Evolutionary conservation across 306 rosid species (phyloP).

Genomic region (Corylus avellana): DNA sequence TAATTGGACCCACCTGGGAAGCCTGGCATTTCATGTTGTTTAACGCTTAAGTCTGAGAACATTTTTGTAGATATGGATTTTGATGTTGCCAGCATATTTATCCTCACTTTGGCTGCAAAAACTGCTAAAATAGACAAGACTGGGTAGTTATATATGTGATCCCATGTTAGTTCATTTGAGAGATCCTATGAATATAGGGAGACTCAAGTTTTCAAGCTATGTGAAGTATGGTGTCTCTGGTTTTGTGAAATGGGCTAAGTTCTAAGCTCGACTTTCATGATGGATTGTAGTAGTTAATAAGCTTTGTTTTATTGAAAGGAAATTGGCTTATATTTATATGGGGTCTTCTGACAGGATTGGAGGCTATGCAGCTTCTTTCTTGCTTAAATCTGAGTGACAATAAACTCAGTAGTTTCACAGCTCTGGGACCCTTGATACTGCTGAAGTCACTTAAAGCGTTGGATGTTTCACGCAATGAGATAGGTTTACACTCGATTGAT

Average conservation of each 20-base stretch:
- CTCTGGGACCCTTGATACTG: conserved; percentile 67
- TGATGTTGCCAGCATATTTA: not conserved
- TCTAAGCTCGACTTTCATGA: not conserved
- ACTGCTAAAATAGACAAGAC: not conserved
- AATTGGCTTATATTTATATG: conserved; percentile 21
- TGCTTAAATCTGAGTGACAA: conserved; percentile 78
- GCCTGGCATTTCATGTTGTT: not conserved
- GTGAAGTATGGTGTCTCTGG: not conserved
- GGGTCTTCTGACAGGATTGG: conserved; percentile 67
- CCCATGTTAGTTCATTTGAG: not conserved
- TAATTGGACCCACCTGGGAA: not conserved
- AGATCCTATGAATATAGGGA: not conserved
- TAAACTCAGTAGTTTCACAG: conserved; percentile 64
- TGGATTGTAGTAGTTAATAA: conserved; percentile 8
- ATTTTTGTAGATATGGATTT: not conserved
- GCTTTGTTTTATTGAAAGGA: not conserved
- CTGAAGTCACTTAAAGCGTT: conserved; percentile 63
- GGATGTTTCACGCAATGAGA: conserved; percentile 69
- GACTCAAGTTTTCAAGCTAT: not conserved
- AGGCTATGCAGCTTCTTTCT: conserved; percentile 85
- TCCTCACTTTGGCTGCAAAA: not conserved
- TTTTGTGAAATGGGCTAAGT: not conserved
- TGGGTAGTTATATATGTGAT: not conserved
- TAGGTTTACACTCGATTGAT: conserved; percentile 70
- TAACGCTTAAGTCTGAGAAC: not conserved